phyloP scores from a whole-genome alignment of 2,329 filamentous ascomycete species.

The Fusarium sp. region DNA sequence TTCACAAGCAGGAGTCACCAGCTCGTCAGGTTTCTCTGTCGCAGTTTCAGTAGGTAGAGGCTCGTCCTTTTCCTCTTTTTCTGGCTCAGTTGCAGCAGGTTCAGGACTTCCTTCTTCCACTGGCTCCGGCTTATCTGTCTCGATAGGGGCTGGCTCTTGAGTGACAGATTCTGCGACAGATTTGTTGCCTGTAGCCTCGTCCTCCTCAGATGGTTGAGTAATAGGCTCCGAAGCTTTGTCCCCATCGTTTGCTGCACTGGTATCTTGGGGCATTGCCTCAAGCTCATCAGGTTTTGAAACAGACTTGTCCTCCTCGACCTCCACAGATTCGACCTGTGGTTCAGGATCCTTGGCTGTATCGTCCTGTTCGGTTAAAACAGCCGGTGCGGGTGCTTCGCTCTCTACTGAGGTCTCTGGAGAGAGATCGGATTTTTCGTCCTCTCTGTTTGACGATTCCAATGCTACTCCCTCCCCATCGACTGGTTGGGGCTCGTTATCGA shows the following conservation, averaged over 20 bases:
- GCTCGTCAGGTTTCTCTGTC: conserved; percentile 1
- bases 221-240: conserved; percentile 7
- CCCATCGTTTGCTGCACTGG: background rate
- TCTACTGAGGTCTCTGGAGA: conserved; percentile 14
- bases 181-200: conserved; percentile 7
- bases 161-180: background rate
- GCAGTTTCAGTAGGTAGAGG: conserved; percentile 5
- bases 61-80: conserved; percentile 16
- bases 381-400: background rate
- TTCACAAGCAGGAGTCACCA: conserved; percentile 6
- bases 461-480: conserved; percentile 3
- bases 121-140: conserved; percentile 1
- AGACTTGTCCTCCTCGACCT: conserved; percentile 1
- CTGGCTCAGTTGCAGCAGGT: background rate
- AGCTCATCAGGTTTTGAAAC: conserved; percentile 1
- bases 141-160: conserved; percentile 1
- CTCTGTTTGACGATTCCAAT: conserved; percentile 5
- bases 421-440: conserved; percentile 6
- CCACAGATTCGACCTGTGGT: conserved; percentile 5
- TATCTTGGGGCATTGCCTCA: background rate
- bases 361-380: conserved; percentile 7
- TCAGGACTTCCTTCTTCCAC: conserved; percentile 3
- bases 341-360: conserved; percentile 3
- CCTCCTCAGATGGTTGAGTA: conserved; percentile 2
- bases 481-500: background rate